phyloP scores from a whole-genome alignment of 805 yeast genomes.

The Dipodascus albidus region DNA sequence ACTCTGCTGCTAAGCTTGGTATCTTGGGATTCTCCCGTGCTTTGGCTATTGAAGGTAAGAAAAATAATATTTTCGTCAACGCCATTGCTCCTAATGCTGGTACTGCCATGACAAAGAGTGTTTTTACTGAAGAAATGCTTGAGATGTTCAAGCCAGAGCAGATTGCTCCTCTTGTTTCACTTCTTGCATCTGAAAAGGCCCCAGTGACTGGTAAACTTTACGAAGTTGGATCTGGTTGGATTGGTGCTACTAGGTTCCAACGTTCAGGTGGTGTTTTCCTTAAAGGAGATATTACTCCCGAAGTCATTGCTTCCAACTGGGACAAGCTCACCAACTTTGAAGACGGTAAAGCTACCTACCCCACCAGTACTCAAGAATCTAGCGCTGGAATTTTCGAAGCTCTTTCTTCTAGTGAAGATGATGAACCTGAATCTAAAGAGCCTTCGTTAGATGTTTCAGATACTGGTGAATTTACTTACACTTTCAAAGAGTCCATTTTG shows the following conservation, averaged over 20 bases:
- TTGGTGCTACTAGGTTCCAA: slow-evolving; percentile 92
- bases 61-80: slow-evolving; percentile 61
- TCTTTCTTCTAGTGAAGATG: slow-evolving; percentile 22
- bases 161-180: slow-evolving; percentile 86
- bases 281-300: slow-evolving; percentile 40
- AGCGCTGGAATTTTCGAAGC: slow-evolving; percentile 63
- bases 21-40: slow-evolving; percentile 78
- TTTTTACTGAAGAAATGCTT: slow-evolving; percentile 69
- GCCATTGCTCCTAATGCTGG: slow-evolving; percentile 96
- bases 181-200: slow-evolving; percentile 60
- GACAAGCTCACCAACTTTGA: slow-evolving; percentile 52
- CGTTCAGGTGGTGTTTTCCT: slow-evolving; percentile 75
- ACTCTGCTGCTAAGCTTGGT: slow-evolving; percentile 87
- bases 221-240: slow-evolving; percentile 96
- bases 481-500: slow-evolving; percentile 60
- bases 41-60: slow-evolving; percentile 83
- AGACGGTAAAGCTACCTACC: slow-evolving; percentile 40
- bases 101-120: slow-evolving; percentile 90
- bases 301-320: slow-evolving; percentile 61
- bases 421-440: slow-evolving; percentile 30
- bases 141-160: slow-evolving; percentile 76
- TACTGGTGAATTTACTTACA: slow-evolving; percentile 41
- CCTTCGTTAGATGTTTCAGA: slow-evolving; percentile 18
- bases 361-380: slow-evolving; percentile 61
- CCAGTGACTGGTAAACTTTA: slow-evolving; percentile 71